Evolutionary conservation across 768 basidiomycete species (phyloP).

Genomic region (Pleurotus salmoneostramineus): DNA sequence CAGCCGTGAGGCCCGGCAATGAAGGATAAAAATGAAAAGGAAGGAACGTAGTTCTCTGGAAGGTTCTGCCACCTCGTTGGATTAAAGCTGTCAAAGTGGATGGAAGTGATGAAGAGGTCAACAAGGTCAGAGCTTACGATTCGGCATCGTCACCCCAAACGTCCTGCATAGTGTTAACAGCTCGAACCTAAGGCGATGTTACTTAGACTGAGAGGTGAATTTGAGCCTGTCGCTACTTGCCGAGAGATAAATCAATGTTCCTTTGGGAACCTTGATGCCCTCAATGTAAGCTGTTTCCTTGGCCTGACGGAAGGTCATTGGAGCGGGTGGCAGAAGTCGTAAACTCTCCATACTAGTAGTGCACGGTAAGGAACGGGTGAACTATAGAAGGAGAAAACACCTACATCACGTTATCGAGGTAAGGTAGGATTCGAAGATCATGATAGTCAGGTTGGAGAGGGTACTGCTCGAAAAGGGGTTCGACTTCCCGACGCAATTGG

Average conservation of each 20-base stretch:
- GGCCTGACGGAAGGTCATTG: slow-evolving; percentile 34
- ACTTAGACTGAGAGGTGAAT: neutral
- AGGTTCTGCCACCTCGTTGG: slow-evolving; percentile 44
- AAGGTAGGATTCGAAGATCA: slow-evolving; percentile 32
- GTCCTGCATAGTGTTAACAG: slow-evolving; percentile 44
- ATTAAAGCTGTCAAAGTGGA: slow-evolving; percentile 28
- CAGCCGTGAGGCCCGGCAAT: slow-evolving; percentile 42
- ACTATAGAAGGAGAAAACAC: slow-evolving; percentile 8
- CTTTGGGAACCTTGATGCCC: slow-evolving; percentile 37
- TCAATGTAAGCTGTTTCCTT: slow-evolving; percentile 35
- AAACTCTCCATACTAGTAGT: slow-evolving; percentile 33
- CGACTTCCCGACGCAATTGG: slow-evolving; percentile 49
- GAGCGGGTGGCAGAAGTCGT: slow-evolving; percentile 35
- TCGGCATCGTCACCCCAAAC: slow-evolving; percentile 51
- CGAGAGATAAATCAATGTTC: slow-evolving; percentile 37
- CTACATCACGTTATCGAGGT: slow-evolving; percentile 37
- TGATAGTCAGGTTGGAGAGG: slow-evolving; percentile 30
- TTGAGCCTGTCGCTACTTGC: slow-evolving; percentile 13
- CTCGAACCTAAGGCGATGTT: slow-evolving; percentile 33
- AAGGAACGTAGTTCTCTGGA: slow-evolving; percentile 27
- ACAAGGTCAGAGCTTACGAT: slow-evolving; percentile 24
- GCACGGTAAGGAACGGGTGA: neutral
- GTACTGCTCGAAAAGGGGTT: slow-evolving; percentile 28
- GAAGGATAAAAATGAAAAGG: slow-evolving; percentile 36
- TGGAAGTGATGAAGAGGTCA: neutral